Base-by-base conservation (phyloP, 371 early-diverging fungal species). In the Syncephalastrum racemosum region DNA sequence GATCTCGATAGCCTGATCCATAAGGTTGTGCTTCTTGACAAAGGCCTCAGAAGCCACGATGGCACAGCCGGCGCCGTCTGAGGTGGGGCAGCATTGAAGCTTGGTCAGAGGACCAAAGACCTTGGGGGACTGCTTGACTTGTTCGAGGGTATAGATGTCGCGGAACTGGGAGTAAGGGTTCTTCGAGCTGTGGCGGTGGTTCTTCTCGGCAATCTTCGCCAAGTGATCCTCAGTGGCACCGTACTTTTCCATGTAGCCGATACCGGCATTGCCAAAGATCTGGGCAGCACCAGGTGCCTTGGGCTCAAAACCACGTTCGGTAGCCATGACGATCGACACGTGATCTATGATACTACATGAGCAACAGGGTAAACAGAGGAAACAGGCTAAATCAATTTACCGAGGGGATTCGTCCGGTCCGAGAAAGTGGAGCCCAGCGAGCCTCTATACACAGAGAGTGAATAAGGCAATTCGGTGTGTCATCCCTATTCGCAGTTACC, bases 121-220 rank as follows among this genome's bases (percentile, higher is more conserved):
- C 50, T 72, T 79, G 57, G 81, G 79, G 1, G 90, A 87, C 55
- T 86, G 67, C 19, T 79, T 70, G 22, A 89, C 70, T 63, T 89
- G 84, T 46, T 88, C 90, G 47, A 89, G 64, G 4, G 86, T 79
- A 60, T 85, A 86, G 44, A 84, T 70, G 53, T 87, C 83, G 23
- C 80, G 82, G 82, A 90, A 91, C 67, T 91, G 91, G 31, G 90
- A 82, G 72, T 91, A 91, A 15, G 90, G 90, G 68, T 89, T 90
- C 57, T 78, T 64, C n/a, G 86, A 77, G 46, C 87, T 79, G 68
- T 91, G 91, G 24, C 80, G 77, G 66, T 89, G 90, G 65, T 85
- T 88, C 83, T 91, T 91, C 63, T 87, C 82, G 4, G 85, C 90
- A 68, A 91, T 90, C 69, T 80, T 79, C 56, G 87, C 85, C 75